phyloP scores from a whole-genome alignment of 2,329 filamentous ascomycete genomes.

The Colletotrichum higginsianum region DNA sequence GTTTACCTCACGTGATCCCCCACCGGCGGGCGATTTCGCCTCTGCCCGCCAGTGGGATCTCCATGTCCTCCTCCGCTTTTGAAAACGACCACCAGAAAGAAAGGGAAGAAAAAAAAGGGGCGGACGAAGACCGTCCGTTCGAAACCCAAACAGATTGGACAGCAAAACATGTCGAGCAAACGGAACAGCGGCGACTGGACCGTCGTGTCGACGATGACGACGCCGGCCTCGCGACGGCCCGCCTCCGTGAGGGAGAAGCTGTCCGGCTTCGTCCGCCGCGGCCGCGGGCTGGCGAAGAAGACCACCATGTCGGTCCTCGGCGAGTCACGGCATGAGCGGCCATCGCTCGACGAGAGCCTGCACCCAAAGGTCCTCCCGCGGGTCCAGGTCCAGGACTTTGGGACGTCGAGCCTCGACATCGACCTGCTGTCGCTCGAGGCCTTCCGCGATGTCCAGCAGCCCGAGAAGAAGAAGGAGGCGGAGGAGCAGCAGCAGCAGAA shows the following conservation, averaged over 20 bases:
- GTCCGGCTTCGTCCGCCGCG: conserved; percentile 28
- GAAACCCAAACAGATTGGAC: not conserved
- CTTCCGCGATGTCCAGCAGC: conserved; percentile 22
- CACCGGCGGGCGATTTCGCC: conserved; percentile 9
- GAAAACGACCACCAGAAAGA: conserved; percentile 14
- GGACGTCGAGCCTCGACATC: conserved; percentile 30
- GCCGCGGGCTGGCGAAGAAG: conserved; percentile 35
- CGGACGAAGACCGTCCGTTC: not conserved
- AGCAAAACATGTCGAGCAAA: conserved; percentile 31
- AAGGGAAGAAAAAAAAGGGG: not conserved
- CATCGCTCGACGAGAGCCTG: conserved; percentile 23
- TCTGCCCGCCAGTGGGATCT: not conserved
- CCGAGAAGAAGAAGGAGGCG: not conserved
- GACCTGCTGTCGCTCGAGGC: conserved; percentile 36
- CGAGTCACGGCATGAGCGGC: conserved; percentile 21
- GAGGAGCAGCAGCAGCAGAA: not conserved
- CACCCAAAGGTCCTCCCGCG: conserved; percentile 18
- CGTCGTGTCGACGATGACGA: too few relatives aligned
- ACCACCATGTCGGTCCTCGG: conserved; percentile 30
- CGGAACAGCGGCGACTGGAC: conserved; percentile 30
- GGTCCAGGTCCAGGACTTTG: conserved; percentile 36
- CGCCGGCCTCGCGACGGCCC: conserved; percentile 21
- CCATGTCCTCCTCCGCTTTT: not conserved
- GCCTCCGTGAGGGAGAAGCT: conserved; percentile 36
- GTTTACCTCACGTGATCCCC: conserved; percentile 40